phyloP scores from a whole-genome alignment of 2,329 filamentous ascomycete genomes.

The Fusarium longipes region DNA sequence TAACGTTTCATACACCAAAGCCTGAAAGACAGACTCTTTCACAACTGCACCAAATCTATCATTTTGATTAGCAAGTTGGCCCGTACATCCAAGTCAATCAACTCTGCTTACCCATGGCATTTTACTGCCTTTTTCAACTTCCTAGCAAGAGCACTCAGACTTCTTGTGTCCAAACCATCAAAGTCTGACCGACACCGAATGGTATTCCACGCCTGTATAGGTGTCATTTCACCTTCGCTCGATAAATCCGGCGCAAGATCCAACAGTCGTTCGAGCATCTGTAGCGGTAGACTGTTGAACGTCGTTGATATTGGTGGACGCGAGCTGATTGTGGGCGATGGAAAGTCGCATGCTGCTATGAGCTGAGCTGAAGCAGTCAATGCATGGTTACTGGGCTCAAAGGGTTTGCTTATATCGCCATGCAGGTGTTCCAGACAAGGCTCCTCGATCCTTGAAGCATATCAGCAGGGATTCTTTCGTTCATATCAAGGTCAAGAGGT shows the following conservation, averaged over 20 bases:
- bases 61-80: fast-evolving
- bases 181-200: slow-evolving; percentile 23
- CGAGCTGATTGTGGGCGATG: slow-evolving; percentile 2
- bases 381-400: slow-evolving; percentile 13
- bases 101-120: slow-evolving; percentile 20
- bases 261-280: slow-evolving; percentile 12
- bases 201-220: slow-evolving; percentile 23
- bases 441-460: slow-evolving; percentile 6
- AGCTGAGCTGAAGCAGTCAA: slow-evolving; percentile 25
- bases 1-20: slow-evolving; percentile 11
- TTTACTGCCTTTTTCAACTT: slow-evolving; percentile 13
- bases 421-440: slow-evolving; percentile 27
- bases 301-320: not conserved
- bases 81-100: fast-evolving
- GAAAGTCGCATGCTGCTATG: not conserved
- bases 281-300: not conserved
- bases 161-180: not conserved
- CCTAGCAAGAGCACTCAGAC: not conserved
- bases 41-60: slow-evolving; percentile 25
- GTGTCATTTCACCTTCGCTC: slow-evolving; percentile 23
- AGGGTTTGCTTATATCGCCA: slow-evolving; percentile 10
- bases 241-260: slow-evolving; percentile 16
- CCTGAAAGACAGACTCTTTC: slow-evolving; percentile 22
- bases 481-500: not conserved
- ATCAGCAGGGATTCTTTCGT: not conserved